phyloP scores from a whole-genome alignment of 2,329 filamentous ascomycete species.

The Stachybotrys echinatus region DNA sequence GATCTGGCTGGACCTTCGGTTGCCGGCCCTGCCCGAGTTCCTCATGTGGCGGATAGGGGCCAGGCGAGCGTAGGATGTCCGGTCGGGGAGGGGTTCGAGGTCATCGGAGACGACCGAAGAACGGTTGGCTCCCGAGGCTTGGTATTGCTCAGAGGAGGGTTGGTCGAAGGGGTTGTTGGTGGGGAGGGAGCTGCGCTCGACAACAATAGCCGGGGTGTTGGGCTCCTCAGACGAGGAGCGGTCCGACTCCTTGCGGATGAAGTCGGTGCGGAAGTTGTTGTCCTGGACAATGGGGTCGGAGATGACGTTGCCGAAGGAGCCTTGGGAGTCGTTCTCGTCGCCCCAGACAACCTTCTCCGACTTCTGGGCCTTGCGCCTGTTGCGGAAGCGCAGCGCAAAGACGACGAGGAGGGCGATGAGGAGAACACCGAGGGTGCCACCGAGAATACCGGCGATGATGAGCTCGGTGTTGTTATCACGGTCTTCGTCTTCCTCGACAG shows the following conservation, averaged over 20 bases:
- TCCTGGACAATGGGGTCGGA: slow-evolving; percentile 49
- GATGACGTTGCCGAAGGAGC: slow-evolving; percentile 39
- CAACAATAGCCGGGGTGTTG: slow-evolving; percentile 4
- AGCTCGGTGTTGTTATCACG: slow-evolving; percentile 27
- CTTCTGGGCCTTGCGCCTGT: slow-evolving; percentile 11
- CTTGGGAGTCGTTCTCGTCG: slow-evolving; percentile 12
- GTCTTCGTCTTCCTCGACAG: slow-evolving; percentile 5
- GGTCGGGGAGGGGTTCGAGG: slow-evolving; percentile 16
- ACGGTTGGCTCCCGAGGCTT: slow-evolving; percentile 7
- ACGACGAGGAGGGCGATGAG: slow-evolving; percentile 32
- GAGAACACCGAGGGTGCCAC: slow-evolving; percentile 38
- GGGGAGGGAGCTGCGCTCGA: slow-evolving; percentile 23
- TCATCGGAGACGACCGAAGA: slow-evolving; percentile 18
- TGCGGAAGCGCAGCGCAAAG: slow-evolving; percentile 31
- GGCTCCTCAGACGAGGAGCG: slow-evolving; percentile 4
- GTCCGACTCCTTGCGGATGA: slow-evolving; percentile 35
- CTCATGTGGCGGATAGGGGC: slow-evolving; percentile 35
- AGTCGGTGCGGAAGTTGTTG: slow-evolving; percentile 44
- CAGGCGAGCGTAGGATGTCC: slow-evolving; percentile 18
- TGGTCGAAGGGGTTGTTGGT: slow-evolving; percentile 26
- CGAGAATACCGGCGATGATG: slow-evolving; percentile 41
- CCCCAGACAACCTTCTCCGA: background rate
- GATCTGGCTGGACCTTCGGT: slow-evolving; percentile 15
- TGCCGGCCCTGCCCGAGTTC: slow-evolving; percentile 17
- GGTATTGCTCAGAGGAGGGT: slow-evolving; percentile 17